Percentiles rank a stretch among this genome's conserved stretches.
Conservation (phyloP, 768 basidiomycete species). For the Rhizopogon rudus region DNA sequence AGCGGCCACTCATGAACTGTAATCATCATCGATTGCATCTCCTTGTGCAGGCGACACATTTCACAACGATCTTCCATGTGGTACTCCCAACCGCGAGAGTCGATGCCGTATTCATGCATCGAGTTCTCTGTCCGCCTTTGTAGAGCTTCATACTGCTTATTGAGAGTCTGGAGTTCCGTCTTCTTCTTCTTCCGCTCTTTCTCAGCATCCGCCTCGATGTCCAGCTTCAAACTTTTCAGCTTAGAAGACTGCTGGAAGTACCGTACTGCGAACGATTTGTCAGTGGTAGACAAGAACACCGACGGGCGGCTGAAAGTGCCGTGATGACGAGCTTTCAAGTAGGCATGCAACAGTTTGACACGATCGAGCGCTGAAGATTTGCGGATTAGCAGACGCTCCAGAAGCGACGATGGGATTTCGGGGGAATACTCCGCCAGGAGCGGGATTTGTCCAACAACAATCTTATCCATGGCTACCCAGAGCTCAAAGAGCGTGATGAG, state of each 20-base stretch:
- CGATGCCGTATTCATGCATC: neutral
- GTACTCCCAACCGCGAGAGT: neutral
- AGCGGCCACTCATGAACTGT: conserved; percentile 42
- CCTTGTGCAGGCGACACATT: conserved; percentile 23
- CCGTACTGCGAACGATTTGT: too few species aligned
- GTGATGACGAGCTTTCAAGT: conserved; percentile 19
- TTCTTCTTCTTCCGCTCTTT: conserved; percentile 17
- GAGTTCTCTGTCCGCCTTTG: neutral
- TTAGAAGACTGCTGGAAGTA: too few species aligned
- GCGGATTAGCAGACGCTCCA: conserved; percentile 25
- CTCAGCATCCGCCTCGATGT: conserved; percentile 26
- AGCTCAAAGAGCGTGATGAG: too few species aligned
- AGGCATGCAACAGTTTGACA: conserved; percentile 18
- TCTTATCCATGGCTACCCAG: too few species aligned
- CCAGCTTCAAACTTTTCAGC: conserved; percentile 20
- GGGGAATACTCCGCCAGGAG: conserved; percentile 29
- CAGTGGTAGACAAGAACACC: too few species aligned
- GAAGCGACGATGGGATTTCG: conserved; percentile 21
- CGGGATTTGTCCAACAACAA: conserved; percentile 15
- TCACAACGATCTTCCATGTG: conserved; percentile 9
- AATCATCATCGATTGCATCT: conserved; percentile 24
- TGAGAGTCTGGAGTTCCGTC: neutral
- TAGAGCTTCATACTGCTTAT: conserved; percentile 11
- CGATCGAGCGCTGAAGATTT: conserved; percentile 23
- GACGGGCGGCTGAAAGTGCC: too few species aligned